Evolutionary conservation across 495 filamentous ascomycete species (phyloP), one percentile per base, ranked within the genome.

Genomic region (Bacidia rubella): DNA sequence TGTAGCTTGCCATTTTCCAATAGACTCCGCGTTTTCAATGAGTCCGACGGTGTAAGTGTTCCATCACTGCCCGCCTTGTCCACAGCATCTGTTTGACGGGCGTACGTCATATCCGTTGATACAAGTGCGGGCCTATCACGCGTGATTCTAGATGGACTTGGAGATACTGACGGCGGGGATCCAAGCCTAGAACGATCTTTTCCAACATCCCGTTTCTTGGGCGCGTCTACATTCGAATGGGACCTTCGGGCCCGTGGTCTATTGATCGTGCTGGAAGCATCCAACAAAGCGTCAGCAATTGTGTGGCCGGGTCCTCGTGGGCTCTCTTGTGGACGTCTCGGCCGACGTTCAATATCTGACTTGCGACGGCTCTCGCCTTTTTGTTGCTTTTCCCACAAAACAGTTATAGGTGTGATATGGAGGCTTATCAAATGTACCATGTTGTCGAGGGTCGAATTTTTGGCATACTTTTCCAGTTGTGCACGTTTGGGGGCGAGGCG

Each of bases 221-320:
- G 72, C 63, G 57, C 72, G 65, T 72, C 74, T 57, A 73, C 54
- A 48, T 76, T 68, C 47, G 74, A 73, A 60, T 75, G 70, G 57
- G 80, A 70, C 62, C 77, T 74, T 56, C 74, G 71, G n/a, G 68
- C 68, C 3, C 79, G 58, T 1, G 78, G 70, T 54, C 82, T 80
- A 60, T 94, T 84, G 56, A 92, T 87, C 1, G 86, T 86, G 62
- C 85, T 88, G 1, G 89, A 93, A 15, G 93, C 92, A 66, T 99
- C 93, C 9, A 93, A 72, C 4, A 99, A 70, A 7, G 92, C 90
- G 65, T 96, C 90, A 21, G 84, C 77, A 52, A 99, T 92, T 0
- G 89, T 94, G 62, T 82, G 80, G 17, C 79, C 77, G 15, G 66
- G 77, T 15, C 29, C 29, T 24, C 59, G 63, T 46, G 26, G 78